A percentile compares a stretch with the other conserved stretches of the same genome.
These are phyloP conservation scores for Mortierella sp. DNA, from an alignment of 371 early-diverging fungal genomes.

Conservation along the genomic window DNA sequence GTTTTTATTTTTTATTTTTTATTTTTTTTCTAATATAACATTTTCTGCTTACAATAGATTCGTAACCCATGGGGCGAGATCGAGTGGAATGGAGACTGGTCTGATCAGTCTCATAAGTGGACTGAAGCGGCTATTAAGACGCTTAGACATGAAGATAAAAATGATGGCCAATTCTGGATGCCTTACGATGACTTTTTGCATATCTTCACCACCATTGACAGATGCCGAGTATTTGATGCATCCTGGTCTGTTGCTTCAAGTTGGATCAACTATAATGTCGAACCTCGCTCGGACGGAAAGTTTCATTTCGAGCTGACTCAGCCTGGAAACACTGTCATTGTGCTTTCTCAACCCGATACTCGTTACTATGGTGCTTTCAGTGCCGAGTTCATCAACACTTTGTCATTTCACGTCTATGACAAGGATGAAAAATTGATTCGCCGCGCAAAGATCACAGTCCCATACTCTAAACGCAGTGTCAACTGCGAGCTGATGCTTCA, in stretches of 20 bases:
- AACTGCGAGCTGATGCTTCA: constrained; percentile 45
- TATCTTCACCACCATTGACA: constrained; percentile 54
- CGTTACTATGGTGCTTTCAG: constrained; percentile 52
- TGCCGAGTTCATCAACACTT: constrained; percentile 38
- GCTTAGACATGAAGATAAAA: constrained; percentile 52
- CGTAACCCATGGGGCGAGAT: constrained; percentile 62
- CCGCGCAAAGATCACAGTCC: constrained; percentile 41
- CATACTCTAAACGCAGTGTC: constrained; percentile 44
- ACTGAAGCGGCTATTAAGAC: constrained; percentile 53
- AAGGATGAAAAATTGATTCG: constrained; percentile 30
- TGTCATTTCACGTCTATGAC: constrained; percentile 51
- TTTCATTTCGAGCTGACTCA: constrained; percentile 38
- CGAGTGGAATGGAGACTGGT: constrained; percentile 63
- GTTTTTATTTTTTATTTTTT: background rate
- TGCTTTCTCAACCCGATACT: constrained; percentile 49
- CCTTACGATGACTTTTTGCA: constrained; percentile 58
- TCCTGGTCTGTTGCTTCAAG: constrained; percentile 52
- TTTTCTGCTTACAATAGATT: constrained; percentile 60
- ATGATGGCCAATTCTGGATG: constrained; percentile 65
- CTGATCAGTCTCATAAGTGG: constrained; percentile 58
- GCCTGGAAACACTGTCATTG: constrained; percentile 31
- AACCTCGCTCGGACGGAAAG: constrained; percentile 46
- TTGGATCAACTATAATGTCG: constrained; percentile 58
- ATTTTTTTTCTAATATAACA: constrained; percentile 61
- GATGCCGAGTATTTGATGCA: constrained; percentile 56